Evolutionary conservation across 2,329 filamentous ascomycete genomes (phyloP).

Genomic region (Fusarium continuum): DNA sequence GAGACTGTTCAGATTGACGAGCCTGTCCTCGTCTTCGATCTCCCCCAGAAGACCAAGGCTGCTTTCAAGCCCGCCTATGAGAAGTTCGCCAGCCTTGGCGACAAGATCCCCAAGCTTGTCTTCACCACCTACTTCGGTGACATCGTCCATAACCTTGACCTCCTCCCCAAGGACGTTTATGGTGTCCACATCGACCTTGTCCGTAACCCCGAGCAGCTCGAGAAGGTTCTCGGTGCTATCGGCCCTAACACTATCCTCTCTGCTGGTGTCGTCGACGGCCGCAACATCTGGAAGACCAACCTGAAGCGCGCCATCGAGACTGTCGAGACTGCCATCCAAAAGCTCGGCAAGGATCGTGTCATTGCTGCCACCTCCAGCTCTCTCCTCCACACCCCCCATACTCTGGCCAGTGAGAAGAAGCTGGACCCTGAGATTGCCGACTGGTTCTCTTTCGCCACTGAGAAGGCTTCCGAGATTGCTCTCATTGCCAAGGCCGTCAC

Average conservation of each 20-base stretch:
- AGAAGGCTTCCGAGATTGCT: slow-evolving; percentile 92
- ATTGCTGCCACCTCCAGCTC: slow-evolving; percentile 97
- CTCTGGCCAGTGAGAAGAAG: slow-evolving; percentile 98
- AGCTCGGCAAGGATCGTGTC: slow-evolving; percentile 97
- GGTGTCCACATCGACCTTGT: slow-evolving; percentile 95
- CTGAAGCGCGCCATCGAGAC: slow-evolving; percentile 93
- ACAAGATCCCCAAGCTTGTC: slow-evolving; percentile 85
- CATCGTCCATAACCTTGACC: slow-evolving; percentile 98
- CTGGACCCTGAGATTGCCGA: slow-evolving; percentile 91
- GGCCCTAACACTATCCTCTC: slow-evolving; percentile 91
- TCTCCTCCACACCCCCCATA: slow-evolving; percentile 98
- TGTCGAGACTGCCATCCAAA: slow-evolving; percentile 88
- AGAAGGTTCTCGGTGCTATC: slow-evolving; percentile 82
- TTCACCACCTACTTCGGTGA: slow-evolving; percentile 99
- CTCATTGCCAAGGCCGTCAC: slow-evolving; percentile 97
- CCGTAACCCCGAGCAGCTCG: slow-evolving; percentile 97
- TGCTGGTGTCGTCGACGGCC: slow-evolving; percentile 95
- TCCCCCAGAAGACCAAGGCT: slow-evolving; percentile 88
- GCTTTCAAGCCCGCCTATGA: slow-evolving; percentile 98
- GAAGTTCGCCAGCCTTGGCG: slow-evolving; percentile 80
- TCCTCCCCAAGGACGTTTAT: slow-evolving; percentile 80
- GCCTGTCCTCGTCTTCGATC: slow-evolving; percentile 94
- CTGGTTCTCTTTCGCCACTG: slow-evolving; percentile 98
- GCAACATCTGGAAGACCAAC: slow-evolving; percentile 99
- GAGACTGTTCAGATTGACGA: slow-evolving; percentile 98